Conservation (phyloP, 129 eudicot genomes). For the Flaveria brownii region DNA sequence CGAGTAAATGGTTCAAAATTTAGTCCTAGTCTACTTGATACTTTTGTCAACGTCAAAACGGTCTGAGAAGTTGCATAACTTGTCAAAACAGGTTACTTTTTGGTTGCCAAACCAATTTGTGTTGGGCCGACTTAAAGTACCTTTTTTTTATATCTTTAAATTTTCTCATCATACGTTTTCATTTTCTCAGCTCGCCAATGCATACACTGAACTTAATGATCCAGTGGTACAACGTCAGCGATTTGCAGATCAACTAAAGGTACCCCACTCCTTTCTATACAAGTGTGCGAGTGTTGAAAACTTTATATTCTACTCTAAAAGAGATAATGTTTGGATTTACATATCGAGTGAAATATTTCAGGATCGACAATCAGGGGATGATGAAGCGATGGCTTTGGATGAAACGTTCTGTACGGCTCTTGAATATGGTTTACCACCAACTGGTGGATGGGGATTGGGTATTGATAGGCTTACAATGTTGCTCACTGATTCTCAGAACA, state of each 20-base stretch:
- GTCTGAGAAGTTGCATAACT: not conserved
- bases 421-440: conserved; percentile 93
- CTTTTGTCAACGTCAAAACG: not conserved
- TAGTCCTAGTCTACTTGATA: not conserved
- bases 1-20: not conserved
- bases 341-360: conserved; percentile 26
- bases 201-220: conserved; percentile 93
- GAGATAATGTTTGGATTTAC: not conserved
- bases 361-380: conserved; percentile 99
- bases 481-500: conserved; percentile 87
- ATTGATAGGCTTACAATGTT: conserved; percentile 86
- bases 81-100: not conserved
- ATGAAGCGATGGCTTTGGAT: conserved; percentile 98
- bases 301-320: not conserved
- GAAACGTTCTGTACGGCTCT: conserved; percentile 88
- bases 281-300: not conserved
- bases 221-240: conserved; percentile 96
- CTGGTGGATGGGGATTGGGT: conserved; percentile 99
- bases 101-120: not conserved
- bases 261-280: conserved; percentile 12
- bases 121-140: not conserved
- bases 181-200: conserved; percentile 77
- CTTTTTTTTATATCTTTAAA: not conserved
- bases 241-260: conserved; percentile 96
- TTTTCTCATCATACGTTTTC: not conserved